Evolutionary conservation across 1,284 basidiomycete genomes (phyloP).

Genomic region (Salmacisia buchloeana): DNA sequence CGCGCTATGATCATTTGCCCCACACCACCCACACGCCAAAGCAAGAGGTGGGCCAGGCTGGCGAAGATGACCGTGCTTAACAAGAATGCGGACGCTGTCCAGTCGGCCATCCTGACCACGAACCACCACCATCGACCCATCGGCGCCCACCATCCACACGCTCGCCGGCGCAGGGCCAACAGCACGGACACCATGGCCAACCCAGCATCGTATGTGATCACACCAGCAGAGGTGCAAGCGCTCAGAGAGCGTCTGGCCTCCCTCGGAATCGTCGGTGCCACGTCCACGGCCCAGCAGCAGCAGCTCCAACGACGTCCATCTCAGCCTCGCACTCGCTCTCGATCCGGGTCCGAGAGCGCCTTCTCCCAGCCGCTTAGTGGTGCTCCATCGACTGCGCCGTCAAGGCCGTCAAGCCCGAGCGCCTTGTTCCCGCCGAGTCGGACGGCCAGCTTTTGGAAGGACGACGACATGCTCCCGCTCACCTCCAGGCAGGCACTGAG

Average conservation of each 20-base stretch:
- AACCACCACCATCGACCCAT: too few relatives aligned
- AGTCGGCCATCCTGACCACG: too few relatives aligned
- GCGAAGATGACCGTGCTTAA: too few relatives aligned
- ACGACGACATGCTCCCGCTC: constrained; percentile 18
- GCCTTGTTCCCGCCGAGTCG: constrained; percentile 3
- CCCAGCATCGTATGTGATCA: constrained; percentile 1
- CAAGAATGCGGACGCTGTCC: too few relatives aligned
- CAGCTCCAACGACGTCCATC: not conserved
- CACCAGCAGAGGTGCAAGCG: not conserved
- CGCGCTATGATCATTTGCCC: too few relatives aligned
- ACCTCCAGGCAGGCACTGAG: constrained; percentile 19
- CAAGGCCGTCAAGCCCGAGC: not conserved
- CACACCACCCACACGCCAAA: too few relatives aligned
- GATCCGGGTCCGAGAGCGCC: not conserved
- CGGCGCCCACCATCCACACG: not conserved
- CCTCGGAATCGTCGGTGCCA: not conserved
- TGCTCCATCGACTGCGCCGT: not conserved
- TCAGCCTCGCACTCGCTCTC: not conserved
- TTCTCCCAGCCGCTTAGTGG: not conserved
- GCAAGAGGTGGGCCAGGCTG: too few relatives aligned
- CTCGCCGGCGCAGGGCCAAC: not conserved
- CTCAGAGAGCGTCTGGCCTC: constrained; percentile 2
- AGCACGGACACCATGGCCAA: constrained; percentile 1
- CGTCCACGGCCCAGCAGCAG: not conserved
- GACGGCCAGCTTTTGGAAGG: not conserved